Evolutionary conservation across 352 stramenopile species (phyloP).

Genomic region (Phytopythium mirpurense): DNA sequence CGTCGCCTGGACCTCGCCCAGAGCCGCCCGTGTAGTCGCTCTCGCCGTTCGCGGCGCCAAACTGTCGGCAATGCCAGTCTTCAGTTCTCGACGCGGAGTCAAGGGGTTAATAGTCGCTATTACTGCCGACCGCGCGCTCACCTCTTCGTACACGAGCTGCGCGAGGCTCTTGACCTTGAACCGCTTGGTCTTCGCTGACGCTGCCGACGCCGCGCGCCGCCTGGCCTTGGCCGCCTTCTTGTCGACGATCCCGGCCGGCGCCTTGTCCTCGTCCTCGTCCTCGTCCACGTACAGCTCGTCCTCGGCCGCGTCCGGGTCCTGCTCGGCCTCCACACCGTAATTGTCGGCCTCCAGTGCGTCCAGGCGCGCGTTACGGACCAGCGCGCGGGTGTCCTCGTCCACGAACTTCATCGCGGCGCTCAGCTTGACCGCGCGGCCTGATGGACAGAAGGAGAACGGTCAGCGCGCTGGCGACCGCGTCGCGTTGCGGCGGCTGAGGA

Average conservation of each 20-base stretch:
- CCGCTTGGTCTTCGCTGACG: slow-evolving; percentile 18
- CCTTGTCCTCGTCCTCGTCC: slow-evolving; percentile 44
- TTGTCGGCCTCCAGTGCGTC: slow-evolving; percentile 89
- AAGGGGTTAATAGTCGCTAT: no score
- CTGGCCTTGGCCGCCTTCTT: slow-evolving; percentile 40
- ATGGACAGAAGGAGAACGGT: not conserved
- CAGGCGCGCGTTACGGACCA: slow-evolving; percentile 81
- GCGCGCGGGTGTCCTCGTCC: slow-evolving; percentile 73
- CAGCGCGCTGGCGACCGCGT: no score
- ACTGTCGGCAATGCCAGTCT: no score
- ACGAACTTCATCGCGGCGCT: slow-evolving; percentile 81
- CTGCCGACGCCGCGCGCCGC: slow-evolving; percentile 8
- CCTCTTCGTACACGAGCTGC: slow-evolving; percentile 85
- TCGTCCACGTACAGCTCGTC: slow-evolving; percentile 72
- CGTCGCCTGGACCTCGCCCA: slow-evolving; percentile 6
- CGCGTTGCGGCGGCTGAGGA: no score
- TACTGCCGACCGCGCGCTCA: no score
- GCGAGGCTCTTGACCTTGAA: slow-evolving; percentile 88
- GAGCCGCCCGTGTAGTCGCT: no score
- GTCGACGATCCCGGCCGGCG: slow-evolving; percentile 7
- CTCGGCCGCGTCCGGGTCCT: slow-evolving; percentile 35
- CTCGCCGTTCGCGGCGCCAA: not conserved
- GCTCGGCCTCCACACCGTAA: slow-evolving; percentile 65
- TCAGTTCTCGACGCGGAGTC: no score
- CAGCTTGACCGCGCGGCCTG: slow-evolving; percentile 69